Conservation (phyloP, 768 basidiomycete species). For the Krasilnikovozyma curviuscula region DNA sequence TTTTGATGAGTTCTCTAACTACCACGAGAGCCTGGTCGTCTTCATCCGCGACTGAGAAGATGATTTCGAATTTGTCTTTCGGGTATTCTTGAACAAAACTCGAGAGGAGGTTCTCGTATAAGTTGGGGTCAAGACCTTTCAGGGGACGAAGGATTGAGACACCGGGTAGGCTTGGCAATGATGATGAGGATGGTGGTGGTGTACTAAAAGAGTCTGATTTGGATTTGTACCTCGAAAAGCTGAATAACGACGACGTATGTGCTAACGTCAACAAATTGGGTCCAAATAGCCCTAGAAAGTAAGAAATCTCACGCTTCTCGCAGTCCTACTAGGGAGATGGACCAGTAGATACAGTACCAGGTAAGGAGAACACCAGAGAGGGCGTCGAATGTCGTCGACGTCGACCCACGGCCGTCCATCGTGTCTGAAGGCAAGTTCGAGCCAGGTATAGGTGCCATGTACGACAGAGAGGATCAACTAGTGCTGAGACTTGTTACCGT, state of each 20-base stretch:
- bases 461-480: too few relatives aligned
- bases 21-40: constrained; percentile 72
- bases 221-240: background rate
- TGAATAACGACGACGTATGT: background rate
- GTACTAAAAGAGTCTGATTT: background rate
- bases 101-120: constrained; percentile 89
- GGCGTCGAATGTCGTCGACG: too few relatives aligned
- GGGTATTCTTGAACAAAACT: constrained; percentile 82
- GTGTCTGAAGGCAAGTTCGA: too few relatives aligned
- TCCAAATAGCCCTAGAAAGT: constrained; percentile 17
- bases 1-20: constrained; percentile 52
- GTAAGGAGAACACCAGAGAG: constrained; percentile 18
- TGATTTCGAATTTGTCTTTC: constrained; percentile 51
- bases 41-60: constrained; percentile 77
- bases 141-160: constrained; percentile 87
- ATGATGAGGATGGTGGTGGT: background rate
- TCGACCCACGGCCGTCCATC: too few relatives aligned
- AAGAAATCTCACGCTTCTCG: constrained; percentile 42
- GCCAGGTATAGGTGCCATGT: too few relatives aligned
- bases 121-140: constrained; percentile 83
- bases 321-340: constrained; percentile 47
- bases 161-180: constrained; percentile 35
- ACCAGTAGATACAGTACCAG: constrained; percentile 50
- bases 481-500: too few relatives aligned
- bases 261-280: background rate